phyloP scores from a whole-genome alignment of 2,329 filamentous ascomycete genomes.

The Leptosphaerulina australis region DNA sequence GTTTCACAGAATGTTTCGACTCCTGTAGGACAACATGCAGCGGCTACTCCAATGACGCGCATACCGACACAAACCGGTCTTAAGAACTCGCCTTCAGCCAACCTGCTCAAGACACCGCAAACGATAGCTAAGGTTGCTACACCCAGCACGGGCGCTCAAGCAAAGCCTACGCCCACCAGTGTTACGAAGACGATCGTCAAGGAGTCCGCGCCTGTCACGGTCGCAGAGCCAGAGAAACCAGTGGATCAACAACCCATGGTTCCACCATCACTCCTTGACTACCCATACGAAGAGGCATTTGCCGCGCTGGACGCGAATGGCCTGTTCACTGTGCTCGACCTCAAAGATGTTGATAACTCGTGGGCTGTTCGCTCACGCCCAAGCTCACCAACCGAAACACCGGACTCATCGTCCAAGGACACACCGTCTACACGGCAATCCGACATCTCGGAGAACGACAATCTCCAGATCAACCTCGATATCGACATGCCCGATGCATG shows the following conservation, averaged over 20 bases:
- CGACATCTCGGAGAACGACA: slow-evolving; percentile 53
- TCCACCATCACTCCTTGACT: slow-evolving; percentile 39
- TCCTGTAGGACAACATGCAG: slow-evolving; percentile 38
- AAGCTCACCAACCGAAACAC: slow-evolving; percentile 41
- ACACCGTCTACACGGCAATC: slow-evolving; percentile 47
- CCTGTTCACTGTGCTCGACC: slow-evolving; percentile 41
- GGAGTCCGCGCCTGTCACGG: slow-evolving; percentile 26
- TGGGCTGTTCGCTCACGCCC: slow-evolving; percentile 44
- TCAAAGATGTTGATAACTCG: slow-evolving; percentile 44
- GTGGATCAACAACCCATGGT: slow-evolving; percentile 37
- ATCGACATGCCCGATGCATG: slow-evolving; percentile 45
- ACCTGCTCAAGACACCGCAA: slow-evolving; percentile 49
- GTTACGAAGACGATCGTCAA: slow-evolving; percentile 35
- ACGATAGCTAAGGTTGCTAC: slow-evolving; percentile 42
- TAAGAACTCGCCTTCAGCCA: slow-evolving; percentile 47
- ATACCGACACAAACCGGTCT: slow-evolving; percentile 47
- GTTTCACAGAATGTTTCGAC: slow-evolving; percentile 44
- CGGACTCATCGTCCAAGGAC: slow-evolving; percentile 47
- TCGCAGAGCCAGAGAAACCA: slow-evolving; percentile 27
- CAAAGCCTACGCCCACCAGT: slow-evolving; percentile 43
- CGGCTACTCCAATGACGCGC: slow-evolving; percentile 47
- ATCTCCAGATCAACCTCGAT: slow-evolving; percentile 49
- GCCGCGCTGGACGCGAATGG: slow-evolving; percentile 40
- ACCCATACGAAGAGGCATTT: slow-evolving; percentile 44
- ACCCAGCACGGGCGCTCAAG: slow-evolving; percentile 39